phyloP scores from a whole-genome alignment of 2,329 filamentous ascomycete species.

The Neopestalotiopsis sp. region DNA sequence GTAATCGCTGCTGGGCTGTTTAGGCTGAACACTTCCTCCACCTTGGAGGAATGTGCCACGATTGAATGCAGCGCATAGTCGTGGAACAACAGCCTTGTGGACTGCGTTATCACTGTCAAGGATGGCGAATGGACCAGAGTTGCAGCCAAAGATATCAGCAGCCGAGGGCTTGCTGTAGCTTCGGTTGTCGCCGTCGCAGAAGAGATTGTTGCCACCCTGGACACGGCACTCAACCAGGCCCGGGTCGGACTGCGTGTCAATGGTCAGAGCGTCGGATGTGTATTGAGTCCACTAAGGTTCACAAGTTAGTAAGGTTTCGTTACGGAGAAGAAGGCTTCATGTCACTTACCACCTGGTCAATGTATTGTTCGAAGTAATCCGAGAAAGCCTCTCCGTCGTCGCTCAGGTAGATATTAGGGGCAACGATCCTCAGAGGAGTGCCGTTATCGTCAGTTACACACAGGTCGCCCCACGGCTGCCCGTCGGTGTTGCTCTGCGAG shows the following conservation, averaged over 20 bases:
- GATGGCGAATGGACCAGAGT: constrained; percentile 52
- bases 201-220: constrained; percentile 35
- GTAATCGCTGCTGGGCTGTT: constrained; percentile 42
- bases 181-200: constrained; percentile 47
- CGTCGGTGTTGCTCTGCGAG: constrained; percentile 42
- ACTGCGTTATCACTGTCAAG: constrained; percentile 41
- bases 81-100: constrained; percentile 49
- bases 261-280: constrained; percentile 39
- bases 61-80: constrained; percentile 56
- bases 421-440: constrained; percentile 47
- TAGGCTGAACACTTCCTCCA: constrained; percentile 53
- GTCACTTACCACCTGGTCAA: constrained; percentile 42
- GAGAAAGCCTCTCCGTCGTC: constrained; percentile 41
- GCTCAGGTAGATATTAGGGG: constrained; percentile 46
- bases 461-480: constrained; percentile 48
- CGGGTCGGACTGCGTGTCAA: constrained; percentile 46
- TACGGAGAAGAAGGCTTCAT: background rate
- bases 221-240: constrained; percentile 48
- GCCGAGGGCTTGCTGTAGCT: constrained; percentile 45
- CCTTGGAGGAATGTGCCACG: constrained; percentile 51
- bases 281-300: constrained; percentile 44
- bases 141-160: constrained; percentile 56
- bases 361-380: constrained; percentile 50
- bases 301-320: background rate
- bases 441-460: constrained; percentile 44